Base-by-base conservation (phyloP, 768 basidiomycete species). In the Boletus barrowsii region DNA sequence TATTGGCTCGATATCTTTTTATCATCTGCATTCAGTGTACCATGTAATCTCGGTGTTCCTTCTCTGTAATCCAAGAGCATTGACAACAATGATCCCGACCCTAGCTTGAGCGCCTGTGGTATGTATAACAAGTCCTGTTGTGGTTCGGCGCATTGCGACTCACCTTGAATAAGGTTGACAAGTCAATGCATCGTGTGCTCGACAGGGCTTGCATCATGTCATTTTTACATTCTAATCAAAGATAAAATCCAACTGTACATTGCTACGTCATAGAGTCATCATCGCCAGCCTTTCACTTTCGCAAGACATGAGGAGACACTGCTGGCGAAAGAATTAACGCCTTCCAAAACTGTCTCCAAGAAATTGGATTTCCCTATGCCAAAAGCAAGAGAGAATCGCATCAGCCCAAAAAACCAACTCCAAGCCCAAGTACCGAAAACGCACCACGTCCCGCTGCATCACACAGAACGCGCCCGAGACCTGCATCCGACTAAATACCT, bases 291-390 rank as follows among this genome's bases (percentile, higher is more conserved):
- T 14, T 35, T 35, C 33, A 35, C 39, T 50, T 69, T 42, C 62
- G 58, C 49, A 76, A 62, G 7, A 91, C 87, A 69, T 86, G 79
- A 15, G 83, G 84, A 48, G 77, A 78, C 10, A 92, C 75, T 1
- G 64, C 63, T 0, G 73, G 68, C 10, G 81, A 81, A 58, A 69
- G 62, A 41, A 88, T 79, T 42, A 88, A 60, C 8, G 73, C 75
- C 63, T 84, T 88, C 86, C 88, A 92, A 36, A 91, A 73, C 65
- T 81, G 78, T 39, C 88, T 75, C 90, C 89, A 91, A 41, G 83
- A 86, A 47, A 90, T 80, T 22, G 88, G 89, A 64, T 83, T 87
- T 0, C 89, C 89, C 86, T 90, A 49, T 48, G 33, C 29, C 32
- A 29, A 22, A 33, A 17, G 30, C 50, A 26, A 20, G 11, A 14